phyloP scores from a whole-genome alignment of 2,329 filamentous ascomycete genomes.

The Fusarium tanahbumbuense region DNA sequence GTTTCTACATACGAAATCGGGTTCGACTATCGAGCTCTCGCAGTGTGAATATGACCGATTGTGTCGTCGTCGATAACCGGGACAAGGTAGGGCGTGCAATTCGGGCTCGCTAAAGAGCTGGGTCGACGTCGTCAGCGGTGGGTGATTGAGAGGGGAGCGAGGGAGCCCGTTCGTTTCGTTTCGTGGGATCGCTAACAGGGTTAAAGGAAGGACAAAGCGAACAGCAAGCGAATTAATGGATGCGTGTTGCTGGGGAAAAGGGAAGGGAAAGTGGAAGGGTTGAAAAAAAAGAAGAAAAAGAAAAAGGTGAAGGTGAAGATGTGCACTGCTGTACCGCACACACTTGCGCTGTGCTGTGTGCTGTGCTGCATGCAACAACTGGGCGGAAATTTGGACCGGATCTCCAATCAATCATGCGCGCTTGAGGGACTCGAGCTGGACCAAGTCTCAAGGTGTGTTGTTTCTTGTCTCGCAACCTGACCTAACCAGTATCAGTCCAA shows the following conservation, averaged over 20 bases:
- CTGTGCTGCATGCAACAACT: slow-evolving; percentile 9
- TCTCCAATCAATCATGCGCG: slow-evolving; percentile 41
- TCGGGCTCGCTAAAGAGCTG: slow-evolving; percentile 21
- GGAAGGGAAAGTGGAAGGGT: slow-evolving; percentile 8
- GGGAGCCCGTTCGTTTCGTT: slow-evolving; percentile 35
- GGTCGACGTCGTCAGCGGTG: slow-evolving; percentile 33
- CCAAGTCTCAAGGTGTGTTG: slow-evolving; percentile 17
- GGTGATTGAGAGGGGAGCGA: slow-evolving; percentile 27
- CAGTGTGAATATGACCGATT: neutral
- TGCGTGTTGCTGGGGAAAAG: slow-evolving; percentile 22
- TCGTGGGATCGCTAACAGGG: slow-evolving; percentile 37
- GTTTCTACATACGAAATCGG: slow-evolving; percentile 43
- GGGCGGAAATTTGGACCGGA: slow-evolving; percentile 34
- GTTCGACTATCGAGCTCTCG: slow-evolving; percentile 11
- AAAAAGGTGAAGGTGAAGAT: slow-evolving; percentile 11
- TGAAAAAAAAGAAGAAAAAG: slow-evolving; percentile 2
- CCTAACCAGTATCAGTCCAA: slow-evolving; percentile 11
- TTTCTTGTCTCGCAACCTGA: slow-evolving; percentile 35
- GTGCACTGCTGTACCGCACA: neutral
- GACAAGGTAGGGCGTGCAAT: neutral
- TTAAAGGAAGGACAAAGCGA: slow-evolving; percentile 34
- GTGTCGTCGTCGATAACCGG: slow-evolving; percentile 10
- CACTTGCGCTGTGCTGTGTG: neutral
- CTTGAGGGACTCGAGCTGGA: slow-evolving; percentile 16
- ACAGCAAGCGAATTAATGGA: slow-evolving; percentile 19